Percentiles rank a stretch among this genome's conserved stretches.
Evolutionary conservation across 2,329 filamentous ascomycete species (phyloP).

Genomic region (Coniochaeta prunicola): DNA sequence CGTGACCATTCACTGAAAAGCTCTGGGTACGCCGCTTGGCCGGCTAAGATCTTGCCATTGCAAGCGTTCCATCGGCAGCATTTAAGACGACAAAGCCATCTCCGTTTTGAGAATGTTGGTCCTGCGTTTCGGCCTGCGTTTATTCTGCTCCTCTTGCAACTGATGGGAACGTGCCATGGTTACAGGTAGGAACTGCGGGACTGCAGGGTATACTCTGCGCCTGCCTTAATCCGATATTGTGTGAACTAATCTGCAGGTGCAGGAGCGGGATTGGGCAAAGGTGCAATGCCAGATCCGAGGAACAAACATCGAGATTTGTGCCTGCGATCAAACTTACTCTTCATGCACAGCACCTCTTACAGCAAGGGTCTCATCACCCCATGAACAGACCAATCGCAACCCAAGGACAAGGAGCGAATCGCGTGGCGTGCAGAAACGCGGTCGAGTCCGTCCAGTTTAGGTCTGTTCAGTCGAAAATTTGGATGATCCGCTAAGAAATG

Average conservation of each 20-base stretch:
- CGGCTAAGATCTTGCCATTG: conserved; percentile 2
- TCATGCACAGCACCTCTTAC: neutral
- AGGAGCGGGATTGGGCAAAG: no score
- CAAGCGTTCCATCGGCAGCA: neutral
- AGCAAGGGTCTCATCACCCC: neutral
- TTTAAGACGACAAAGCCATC: neutral
- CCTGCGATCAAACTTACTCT: neutral
- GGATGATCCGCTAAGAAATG: neutral
- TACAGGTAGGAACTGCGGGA: no score
- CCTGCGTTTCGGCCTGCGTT: neutral
- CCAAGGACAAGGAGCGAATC: no score
- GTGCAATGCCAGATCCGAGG: no score
- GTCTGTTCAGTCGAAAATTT: neutral
- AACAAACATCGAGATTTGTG: neutral
- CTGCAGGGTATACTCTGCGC: no score
- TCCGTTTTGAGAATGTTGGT: neutral
- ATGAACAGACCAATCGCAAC: no score
- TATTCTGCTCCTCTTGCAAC: neutral
- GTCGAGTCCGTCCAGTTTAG: no score
- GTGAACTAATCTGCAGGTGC: no score
- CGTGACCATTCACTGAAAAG: neutral
- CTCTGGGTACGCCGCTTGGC: neutral
- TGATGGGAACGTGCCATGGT: no score
- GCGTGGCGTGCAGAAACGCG: neutral
- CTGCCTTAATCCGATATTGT: no score